Conservation (phyloP, 106 monocot species). For the Allium fistulosum region DNA sequence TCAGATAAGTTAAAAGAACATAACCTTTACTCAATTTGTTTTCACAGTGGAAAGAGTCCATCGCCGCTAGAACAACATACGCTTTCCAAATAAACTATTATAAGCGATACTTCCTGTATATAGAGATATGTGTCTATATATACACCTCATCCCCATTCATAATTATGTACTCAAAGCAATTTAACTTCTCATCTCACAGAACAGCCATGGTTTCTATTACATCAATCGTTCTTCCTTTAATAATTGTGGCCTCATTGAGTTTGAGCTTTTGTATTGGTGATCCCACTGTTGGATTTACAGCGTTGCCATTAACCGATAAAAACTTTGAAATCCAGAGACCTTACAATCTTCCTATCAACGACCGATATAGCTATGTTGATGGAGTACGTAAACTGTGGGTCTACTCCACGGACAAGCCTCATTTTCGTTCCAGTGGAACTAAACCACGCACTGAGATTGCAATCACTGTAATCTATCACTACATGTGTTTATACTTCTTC, state of each 20-base stretch:
- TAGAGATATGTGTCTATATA: no score
- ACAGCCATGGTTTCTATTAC: neutral
- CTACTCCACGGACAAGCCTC: constrained; percentile 22
- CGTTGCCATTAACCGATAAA: constrained; percentile 2
- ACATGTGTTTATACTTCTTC: no score
- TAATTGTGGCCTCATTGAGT: neutral
- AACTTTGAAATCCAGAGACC: constrained; percentile 25
- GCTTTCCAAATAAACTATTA: no score
- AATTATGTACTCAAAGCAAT: neutral
- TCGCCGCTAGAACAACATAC: no score
- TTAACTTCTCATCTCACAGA: neutral
- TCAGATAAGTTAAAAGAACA: no score
- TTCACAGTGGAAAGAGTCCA: no score
- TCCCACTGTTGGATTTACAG: constrained; percentile 26
- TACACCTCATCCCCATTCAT: neutral
- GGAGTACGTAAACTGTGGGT: constrained; percentile 33
- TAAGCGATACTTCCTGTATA: no score
- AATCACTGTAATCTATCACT: neutral
- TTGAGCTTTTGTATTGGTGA: constrained; percentile 2
- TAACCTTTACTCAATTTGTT: no score
- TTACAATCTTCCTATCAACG: constrained; percentile 10
- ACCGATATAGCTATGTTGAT: constrained; percentile 16
- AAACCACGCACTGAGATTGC: constrained; percentile 33
- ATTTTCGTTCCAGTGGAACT: constrained; percentile 7
- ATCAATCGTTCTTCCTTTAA: neutral